A percentile compares a stretch with the other conserved stretches of the same genome.
Evolutionary conservation across 2,329 filamentous ascomycete genomes (phyloP).

Genomic region (Mollisiaceae sp.): DNA sequence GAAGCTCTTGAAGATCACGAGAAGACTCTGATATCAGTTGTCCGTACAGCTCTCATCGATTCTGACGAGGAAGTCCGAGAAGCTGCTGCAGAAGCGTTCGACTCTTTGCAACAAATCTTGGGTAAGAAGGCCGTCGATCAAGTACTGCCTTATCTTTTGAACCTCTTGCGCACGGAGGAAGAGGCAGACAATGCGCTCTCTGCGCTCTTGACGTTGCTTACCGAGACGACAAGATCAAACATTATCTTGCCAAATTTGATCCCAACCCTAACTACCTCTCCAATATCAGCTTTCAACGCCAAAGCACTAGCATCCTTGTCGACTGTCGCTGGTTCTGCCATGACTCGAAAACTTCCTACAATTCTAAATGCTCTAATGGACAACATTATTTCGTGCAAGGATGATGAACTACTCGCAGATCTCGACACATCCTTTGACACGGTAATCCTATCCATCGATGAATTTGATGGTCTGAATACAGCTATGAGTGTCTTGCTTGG

Average conservation of each 20-base stretch:
- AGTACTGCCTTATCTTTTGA: slow-evolving; percentile 90
- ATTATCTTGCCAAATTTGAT: slow-evolving; percentile 96
- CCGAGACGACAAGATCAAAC: slow-evolving; percentile 90
- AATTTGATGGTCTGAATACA: slow-evolving; percentile 93
- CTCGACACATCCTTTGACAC: slow-evolving; percentile 84
- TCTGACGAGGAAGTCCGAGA: slow-evolving; percentile 89
- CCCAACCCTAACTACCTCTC: slow-evolving; percentile 86
- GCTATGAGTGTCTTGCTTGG: slow-evolving; percentile 92
- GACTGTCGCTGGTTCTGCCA: slow-evolving; percentile 85
- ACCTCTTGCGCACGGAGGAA: slow-evolving; percentile 81
- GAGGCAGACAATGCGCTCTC: slow-evolving; percentile 91
- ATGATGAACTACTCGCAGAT: slow-evolving; percentile 74
- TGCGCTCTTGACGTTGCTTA: slow-evolving; percentile 90
- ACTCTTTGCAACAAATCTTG: slow-evolving; percentile 89
- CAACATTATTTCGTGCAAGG: slow-evolving; percentile 78
- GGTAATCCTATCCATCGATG: slow-evolving; percentile 90
- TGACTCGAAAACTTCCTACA: slow-evolving; percentile 86
- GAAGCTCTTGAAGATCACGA: slow-evolving; percentile 94
- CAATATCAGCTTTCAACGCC: slow-evolving; percentile 94
- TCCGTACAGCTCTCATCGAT: slow-evolving; percentile 91
- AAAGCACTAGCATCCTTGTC: slow-evolving; percentile 91
- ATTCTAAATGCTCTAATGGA: slow-evolving; percentile 96
- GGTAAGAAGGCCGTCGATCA: slow-evolving; percentile 96
- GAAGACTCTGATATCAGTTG: slow-evolving; percentile 91
- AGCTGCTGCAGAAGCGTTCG: slow-evolving; percentile 95